Evolutionary conservation across 768 basidiomycete genomes (phyloP).

Genomic region (Tylopilus balloui): DNA sequence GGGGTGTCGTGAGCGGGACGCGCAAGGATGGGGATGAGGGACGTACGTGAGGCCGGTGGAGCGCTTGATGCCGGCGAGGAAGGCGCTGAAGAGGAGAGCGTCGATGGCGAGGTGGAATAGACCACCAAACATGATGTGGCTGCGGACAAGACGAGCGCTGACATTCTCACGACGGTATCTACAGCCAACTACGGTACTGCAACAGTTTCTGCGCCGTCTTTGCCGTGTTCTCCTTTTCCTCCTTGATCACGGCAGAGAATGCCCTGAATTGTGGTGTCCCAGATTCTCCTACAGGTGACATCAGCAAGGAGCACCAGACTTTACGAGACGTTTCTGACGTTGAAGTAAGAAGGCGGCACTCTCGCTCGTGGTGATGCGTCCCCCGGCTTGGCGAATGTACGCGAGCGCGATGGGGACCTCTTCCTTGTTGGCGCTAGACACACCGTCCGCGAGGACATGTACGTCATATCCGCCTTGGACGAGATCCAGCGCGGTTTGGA

Average conservation of each 20-base stretch:
- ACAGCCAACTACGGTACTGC: conserved; percentile 22
- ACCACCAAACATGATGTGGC: conserved; percentile 25
- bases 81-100: conserved; percentile 71
- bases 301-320: conserved; percentile 13
- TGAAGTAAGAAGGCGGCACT: conserved; percentile 76
- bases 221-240: conserved; percentile 63
- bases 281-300: conserved; percentile 49
- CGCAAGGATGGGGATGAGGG: not conserved
- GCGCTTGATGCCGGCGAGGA: conserved; percentile 81
- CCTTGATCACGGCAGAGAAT: conserved; percentile 70
- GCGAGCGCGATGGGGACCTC: conserved; percentile 76
- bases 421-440: conserved; percentile 75
- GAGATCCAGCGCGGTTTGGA: conserved; percentile 78
- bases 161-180: conserved; percentile 19
- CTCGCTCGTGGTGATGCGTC: conserved; percentile 75
- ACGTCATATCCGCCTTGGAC: conserved; percentile 46
- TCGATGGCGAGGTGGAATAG: conserved; percentile 69
- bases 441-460: conserved; percentile 77
- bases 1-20: not conserved
- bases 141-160: not conserved
- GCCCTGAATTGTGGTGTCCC: conserved; percentile 61
- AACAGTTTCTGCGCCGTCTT: conserved; percentile 33
- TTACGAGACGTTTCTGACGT: conserved; percentile 34
- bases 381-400: conserved; percentile 68
- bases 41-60: conserved; percentile 83